phyloP scores from a whole-genome alignment of 441 rosid genomes.

The Raphanus hybrid region DNA sequence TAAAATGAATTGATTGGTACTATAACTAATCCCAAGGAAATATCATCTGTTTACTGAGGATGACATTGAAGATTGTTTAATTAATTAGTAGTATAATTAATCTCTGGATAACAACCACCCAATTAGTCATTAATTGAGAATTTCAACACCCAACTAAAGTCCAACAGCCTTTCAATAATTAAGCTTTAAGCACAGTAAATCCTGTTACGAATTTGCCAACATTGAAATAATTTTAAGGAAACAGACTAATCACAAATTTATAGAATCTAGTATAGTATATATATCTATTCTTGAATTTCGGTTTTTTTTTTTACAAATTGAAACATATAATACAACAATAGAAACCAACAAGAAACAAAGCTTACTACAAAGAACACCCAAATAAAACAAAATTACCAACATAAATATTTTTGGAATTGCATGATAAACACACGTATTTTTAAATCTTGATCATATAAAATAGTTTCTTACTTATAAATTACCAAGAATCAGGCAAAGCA shows the following conservation, averaged over 20 bases:
- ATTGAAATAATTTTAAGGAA: neutral
- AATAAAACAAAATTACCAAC: neutral
- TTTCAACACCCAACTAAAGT: constrained; percentile 20
- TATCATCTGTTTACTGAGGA: neutral
- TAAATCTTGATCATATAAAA: constrained; percentile 1
- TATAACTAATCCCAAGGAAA: neutral
- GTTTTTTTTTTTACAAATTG: constrained; percentile 22
- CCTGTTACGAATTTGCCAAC: constrained; percentile 8
- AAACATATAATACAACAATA: constrained; percentile 27
- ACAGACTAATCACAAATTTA: constrained; percentile 16
- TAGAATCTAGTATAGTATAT: constrained; percentile 18
- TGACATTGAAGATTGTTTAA: neutral
- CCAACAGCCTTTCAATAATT: constrained; percentile 19
- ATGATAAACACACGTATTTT: constrained; percentile 19
- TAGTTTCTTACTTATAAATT: constrained; percentile 15
- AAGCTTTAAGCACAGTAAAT: constrained; percentile 27
- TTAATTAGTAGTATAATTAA: neutral
- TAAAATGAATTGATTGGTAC: neutral
- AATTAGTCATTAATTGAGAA: constrained; percentile 10
- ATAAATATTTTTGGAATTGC: constrained; percentile 27
- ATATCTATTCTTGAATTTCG: constrained; percentile 11
- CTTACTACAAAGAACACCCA: neutral
- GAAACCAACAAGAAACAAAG: constrained; percentile 35
- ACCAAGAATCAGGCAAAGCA: constrained; percentile 63
- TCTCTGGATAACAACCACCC: neutral